These are phyloP conservation scores for Trematosphaeria pertusa DNA, from an alignment of 2,329 filamentous ascomycete genomes.

Conservation along the genomic window DNA sequence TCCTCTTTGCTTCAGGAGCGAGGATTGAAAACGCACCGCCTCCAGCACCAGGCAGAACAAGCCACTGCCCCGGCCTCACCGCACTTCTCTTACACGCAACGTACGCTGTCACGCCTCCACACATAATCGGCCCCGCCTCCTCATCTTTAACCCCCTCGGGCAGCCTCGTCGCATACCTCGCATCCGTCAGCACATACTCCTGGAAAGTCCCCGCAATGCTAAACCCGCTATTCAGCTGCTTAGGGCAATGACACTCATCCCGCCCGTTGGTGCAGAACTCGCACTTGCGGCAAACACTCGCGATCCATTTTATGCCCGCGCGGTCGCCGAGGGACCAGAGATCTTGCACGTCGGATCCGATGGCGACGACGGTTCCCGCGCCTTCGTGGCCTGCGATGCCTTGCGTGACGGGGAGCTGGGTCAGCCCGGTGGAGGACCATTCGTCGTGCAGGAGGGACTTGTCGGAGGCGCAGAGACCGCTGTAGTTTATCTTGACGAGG, in stretches of 20 bases:
- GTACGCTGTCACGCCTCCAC: constrained; percentile 58
- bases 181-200: constrained; percentile 52
- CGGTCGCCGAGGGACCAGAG: constrained; percentile 64
- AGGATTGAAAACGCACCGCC: constrained; percentile 28
- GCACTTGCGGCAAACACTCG: constrained; percentile 82
- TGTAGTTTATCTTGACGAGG: constrained; percentile 46
- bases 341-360: constrained; percentile 69
- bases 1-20: not conserved
- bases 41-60: constrained; percentile 48
- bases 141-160: constrained; percentile 54
- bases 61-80: constrained; percentile 49
- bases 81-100: constrained; percentile 51
- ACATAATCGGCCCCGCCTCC: constrained; percentile 56
- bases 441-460: constrained; percentile 48
- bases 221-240: constrained; percentile 72
- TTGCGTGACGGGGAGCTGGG: constrained; percentile 73
- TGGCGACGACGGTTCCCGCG: constrained; percentile 80
- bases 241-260: constrained; percentile 53
- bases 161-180: constrained; percentile 54
- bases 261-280: constrained; percentile 75
- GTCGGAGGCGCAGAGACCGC: constrained; percentile 42
- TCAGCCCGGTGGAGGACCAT: constrained; percentile 43
- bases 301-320: constrained; percentile 73
- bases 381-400: constrained; percentile 76
- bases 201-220: constrained; percentile 52